Evolutionary conservation across 1,284 basidiomycete species (phyloP), one percentile per base, ranked within the genome.

Genomic region (Fomitopsis betulina): DNA sequence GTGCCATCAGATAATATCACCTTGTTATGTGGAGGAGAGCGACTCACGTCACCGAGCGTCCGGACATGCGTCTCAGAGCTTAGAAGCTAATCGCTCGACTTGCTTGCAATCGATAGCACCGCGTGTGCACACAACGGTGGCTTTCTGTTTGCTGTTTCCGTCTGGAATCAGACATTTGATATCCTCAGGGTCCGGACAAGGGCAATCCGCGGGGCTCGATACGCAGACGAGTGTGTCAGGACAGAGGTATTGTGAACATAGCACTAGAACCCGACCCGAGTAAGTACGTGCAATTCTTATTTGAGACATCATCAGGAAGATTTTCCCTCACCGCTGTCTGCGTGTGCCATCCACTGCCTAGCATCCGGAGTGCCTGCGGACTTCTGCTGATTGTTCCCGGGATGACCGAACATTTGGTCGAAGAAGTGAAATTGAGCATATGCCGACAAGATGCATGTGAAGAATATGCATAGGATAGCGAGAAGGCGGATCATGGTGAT

Each of bases 381-480:
- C 30, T 59, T 60, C 42, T 82, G 81, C 19, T 80, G 82, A 8
- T 79, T 78, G 27, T 82, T 81, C 21, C 79, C 76, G 38, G 52
- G 57, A 55, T 72, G 68, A 8, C 74, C 74, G 55, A 86, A 87
- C 81, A 86, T 84, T 55, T 80, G 78, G 57, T 84, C 79, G 64
- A 87, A 88, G 72, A 87, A 87, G 42, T 72, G 70, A 66, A 87
- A 87, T 64, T 87, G 85, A 4, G 80, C 84, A 12, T 38, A 40
- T 2, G 58, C 62, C 1, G 49, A 37, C 1, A 63, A 57, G 10
- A 53, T 9, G 25, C 53, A 39, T 3, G 61, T 54, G 1, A 60
- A 45, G 1, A 59, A 2, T 2, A 63, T 38, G 40, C 56, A 62
- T 10, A 65, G 23, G 7, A 62, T n/a, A n/a, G 27, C 40, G 5